These are phyloP conservation scores for Apophysomyces sp. DNA, from an alignment of 371 early-diverging fungal genomes.

Conservation along the genomic window DNA sequence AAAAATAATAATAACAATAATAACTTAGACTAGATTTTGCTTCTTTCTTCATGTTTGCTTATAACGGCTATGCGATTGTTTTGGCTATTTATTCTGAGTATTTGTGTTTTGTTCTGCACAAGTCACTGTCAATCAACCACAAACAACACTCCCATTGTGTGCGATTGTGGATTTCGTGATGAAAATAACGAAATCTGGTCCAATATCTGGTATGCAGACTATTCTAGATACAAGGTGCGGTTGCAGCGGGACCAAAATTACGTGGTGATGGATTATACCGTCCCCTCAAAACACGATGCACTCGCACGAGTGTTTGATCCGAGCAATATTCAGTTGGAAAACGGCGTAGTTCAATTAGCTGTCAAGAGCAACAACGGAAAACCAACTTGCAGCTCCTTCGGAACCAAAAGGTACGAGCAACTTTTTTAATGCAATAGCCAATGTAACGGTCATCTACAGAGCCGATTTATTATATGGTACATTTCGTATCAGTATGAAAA, in stretches of 20 bases:
- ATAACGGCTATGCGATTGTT: not conserved
- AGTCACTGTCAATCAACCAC: not conserved
- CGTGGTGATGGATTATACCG: slow-evolving; percentile 37
- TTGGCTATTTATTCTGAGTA: not conserved
- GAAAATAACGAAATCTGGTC: slow-evolving; percentile 33
- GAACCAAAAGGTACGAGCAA: slow-evolving; percentile 28
- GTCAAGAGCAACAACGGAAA: slow-evolving; percentile 13
- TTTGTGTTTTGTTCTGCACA: not conserved
- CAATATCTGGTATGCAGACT: slow-evolving; percentile 41
- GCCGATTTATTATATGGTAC: slow-evolving; percentile 34
- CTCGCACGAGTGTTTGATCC: slow-evolving; percentile 33
- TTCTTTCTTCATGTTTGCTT: not conserved
- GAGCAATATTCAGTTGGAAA: slow-evolving; percentile 24
- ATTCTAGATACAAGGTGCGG: slow-evolving; percentile 15
- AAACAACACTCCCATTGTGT: slow-evolving; percentile 11
- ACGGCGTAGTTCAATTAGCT: slow-evolving; percentile 21
- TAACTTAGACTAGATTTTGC: too few relatives aligned
- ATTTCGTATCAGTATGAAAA: slow-evolving; percentile 35
- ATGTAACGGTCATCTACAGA: not conserved
- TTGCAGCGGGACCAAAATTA: slow-evolving; percentile 31
- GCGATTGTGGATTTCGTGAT: slow-evolving; percentile 42
- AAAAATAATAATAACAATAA: not conserved
- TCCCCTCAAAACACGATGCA: slow-evolving; percentile 22
- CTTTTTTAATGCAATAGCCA: not conserved
- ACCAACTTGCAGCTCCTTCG: slow-evolving; percentile 34